Percentiles rank a stretch among this genome's conserved stretches.
Evolutionary conservation across 2,329 filamentous ascomycete species (phyloP).

Genomic region (Xylaria sp.): DNA sequence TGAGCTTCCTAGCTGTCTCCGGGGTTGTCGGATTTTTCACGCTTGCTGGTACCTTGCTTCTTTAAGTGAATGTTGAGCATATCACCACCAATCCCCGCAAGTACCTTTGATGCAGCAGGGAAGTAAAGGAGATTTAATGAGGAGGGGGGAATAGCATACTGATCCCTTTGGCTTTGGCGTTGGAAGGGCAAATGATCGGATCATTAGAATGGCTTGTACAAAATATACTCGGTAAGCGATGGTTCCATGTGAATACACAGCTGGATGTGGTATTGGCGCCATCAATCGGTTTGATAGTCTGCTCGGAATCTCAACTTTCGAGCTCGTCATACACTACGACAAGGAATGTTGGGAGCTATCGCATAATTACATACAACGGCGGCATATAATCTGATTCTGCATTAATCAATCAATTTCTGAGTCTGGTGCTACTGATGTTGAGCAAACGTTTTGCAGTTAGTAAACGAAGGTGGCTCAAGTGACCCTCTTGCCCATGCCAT

Average conservation of each 20-base stretch:
- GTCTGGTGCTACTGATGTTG: not conserved
- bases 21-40: conserved; percentile 45
- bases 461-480: too few species aligned
- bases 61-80: conserved; percentile 38
- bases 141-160: not conserved
- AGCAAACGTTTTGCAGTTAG: too few species aligned
- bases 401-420: conserved; percentile 1
- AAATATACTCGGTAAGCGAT: conserved; percentile 4
- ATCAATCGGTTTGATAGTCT: conserved; percentile 23
- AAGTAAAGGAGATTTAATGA: conserved; percentile 8
- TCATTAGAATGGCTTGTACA: conserved; percentile 9
- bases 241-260: conserved; percentile 5
- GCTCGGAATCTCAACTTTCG: conserved; percentile 18
- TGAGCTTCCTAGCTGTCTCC: conserved; percentile 45
- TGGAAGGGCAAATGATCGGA: conserved; percentile 7
- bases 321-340: not conserved
- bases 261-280: conserved; percentile 26
- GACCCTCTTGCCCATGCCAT: too few species aligned
- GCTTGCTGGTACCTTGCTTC: conserved; percentile 47
- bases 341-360: conserved; percentile 5
- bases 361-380: conserved; percentile 12
- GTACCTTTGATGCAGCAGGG: not conserved
- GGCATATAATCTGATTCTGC: not conserved
- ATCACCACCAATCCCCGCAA: not conserved
- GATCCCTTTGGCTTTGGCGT: conserved; percentile 9